Base-by-base conservation (phyloP, 108 stramenopile species). In the Cyclotella atomus region DNA sequence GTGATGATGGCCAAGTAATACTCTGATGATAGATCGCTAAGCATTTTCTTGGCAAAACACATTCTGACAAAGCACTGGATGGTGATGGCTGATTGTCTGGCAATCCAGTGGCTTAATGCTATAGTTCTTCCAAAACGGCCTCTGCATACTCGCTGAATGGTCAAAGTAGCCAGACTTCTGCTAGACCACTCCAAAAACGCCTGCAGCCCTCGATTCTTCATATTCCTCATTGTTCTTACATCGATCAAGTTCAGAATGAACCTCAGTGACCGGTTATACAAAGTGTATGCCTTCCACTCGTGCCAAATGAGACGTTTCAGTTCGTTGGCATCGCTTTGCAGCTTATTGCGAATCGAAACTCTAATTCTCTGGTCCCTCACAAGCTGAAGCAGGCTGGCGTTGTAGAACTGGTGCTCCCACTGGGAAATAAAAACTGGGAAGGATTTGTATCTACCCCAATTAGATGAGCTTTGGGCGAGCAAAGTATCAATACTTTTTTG, bases 371-470 rank as follows among this genome's bases (percentile, higher is more conserved):
- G 34, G 0, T 46, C 25, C 59, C 28, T 63, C 6, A 77, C 56
- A 24, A 70, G 38, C 0, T 56, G 0, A 25, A 70, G 52, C 29
- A 70, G 44, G 21, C 28, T 65, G 2, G 19, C 17, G 45, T 56
- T 70, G 44, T 70, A 77, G 25, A 65, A 70, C 14, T 70, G 55
- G n/a, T 55, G 32, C 21, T 77, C 76, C 76, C 76, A 77, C 30
- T 46, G 52, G 20, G 41, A 77, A 36, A 70, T 25, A 41, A 24
- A 57, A 0, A 77, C 33, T 19, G 63, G 63, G 25, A 77, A 77
- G 19, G 29, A 30, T 14, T 29, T 17, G 38, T 49, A 68, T 59
- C 32, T 65, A 3, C 63, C 68, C 69, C 76, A 77, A 5, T 19
- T 3, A 32, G 59, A 65, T 59, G 53, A 17, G 14, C 62, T 64